Base-by-base conservation (phyloP, 2,329 filamentous ascomycete genomes). In the Sporothrix brasiliensis region DNA sequence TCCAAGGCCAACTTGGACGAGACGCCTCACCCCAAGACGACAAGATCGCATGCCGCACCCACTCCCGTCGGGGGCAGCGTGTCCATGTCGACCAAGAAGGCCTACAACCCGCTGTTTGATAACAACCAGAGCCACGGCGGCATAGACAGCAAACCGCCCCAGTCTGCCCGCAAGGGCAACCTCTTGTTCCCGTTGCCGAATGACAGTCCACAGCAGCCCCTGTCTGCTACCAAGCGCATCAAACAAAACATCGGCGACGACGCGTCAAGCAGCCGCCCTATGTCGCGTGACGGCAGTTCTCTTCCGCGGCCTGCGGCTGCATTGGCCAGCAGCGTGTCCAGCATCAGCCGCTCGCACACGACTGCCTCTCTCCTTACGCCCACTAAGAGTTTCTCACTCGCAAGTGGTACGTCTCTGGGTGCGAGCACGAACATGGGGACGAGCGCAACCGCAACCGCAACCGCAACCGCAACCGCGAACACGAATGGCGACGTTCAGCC, bases 181-280 rank as follows among this genome's bases (percentile, higher is more conserved):
- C 71, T 75, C 7, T 72, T 75, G 4, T 74, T 75, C 4, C 69
- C 54, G n/a, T 34, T 53, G 13, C 27, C 19, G 1, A 73, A 73
- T 73, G 75, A 67, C 24, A n/a, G 52, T 21, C 47, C 50, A n/a
- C 49, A 77, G 75, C 75, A 76, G 68, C 74, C 81, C 63, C 75
- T 80, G 67, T 81, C 82, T 27, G 81, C 87, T 5, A 83, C 86
- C 7, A 97, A 97, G 83, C 90, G 93, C 70, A 80, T 88, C 73
- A 92, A 92, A 78, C 87, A 89, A 74, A 85, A 83, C 60, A 80
- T 87, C 56, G 83, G 86, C 1, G 91, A 94, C 70, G 92, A 95
- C 79, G 85, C 87, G 19, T 91, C 92, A 11, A 86, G 86, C 44
- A 82, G 84, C 63, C 88, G 91, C 54, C 89, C 89, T 9, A 77